Evolutionary conservation across 1,139 yeast genomes (phyloP).

Genomic region (Zygoascus meyerae): DNA sequence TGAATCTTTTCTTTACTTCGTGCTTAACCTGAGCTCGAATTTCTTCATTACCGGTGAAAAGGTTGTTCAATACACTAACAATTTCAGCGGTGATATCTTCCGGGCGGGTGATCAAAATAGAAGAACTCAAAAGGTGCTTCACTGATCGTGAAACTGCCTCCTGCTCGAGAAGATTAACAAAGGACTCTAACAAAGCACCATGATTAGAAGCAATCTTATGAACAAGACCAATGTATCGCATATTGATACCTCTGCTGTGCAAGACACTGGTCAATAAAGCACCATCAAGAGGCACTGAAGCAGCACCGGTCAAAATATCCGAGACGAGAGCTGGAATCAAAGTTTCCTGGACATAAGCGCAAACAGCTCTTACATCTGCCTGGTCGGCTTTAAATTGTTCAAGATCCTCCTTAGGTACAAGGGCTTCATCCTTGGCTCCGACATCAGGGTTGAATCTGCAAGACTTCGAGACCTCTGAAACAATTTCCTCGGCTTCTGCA

Average conservation of each 20-base stretch:
- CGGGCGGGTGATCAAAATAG: slow-evolving; percentile 46
- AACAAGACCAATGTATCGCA: slow-evolving; percentile 72
- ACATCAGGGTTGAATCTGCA: slow-evolving; percentile 77
- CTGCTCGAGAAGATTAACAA: slow-evolving; percentile 47
- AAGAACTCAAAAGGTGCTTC: slow-evolving; percentile 64
- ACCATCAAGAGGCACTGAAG: slow-evolving; percentile 76
- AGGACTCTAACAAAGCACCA: slow-evolving; percentile 28
- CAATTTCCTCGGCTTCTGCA: slow-evolving; percentile 45
- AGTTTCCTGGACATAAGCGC: slow-evolving; percentile 52
- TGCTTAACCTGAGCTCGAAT: slow-evolving; percentile 42
- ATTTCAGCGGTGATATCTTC: slow-evolving; percentile 53
- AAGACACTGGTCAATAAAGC: slow-evolving; percentile 58
- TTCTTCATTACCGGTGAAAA: slow-evolving; percentile 38
- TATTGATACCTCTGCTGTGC: slow-evolving; percentile 79
- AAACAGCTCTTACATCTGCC: slow-evolving; percentile 59
- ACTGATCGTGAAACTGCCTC: slow-evolving; percentile 77
- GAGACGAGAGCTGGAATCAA: slow-evolving; percentile 61
- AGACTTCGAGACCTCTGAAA: slow-evolving; percentile 52
- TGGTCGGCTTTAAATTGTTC: slow-evolving; percentile 46
- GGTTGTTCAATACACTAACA: slow-evolving; percentile 67
- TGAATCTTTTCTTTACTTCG: slow-evolving; percentile 52
- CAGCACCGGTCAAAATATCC: slow-evolving; percentile 45
- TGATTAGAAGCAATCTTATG: slow-evolving; percentile 17
- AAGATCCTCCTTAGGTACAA: slow-evolving; percentile 38
- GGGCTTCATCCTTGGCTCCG: slow-evolving; percentile 38